A percentile compares a stretch with the other conserved stretches of the same genome.
Evolutionary conservation across 2,329 filamentous ascomycete genomes (phyloP).

Genomic region (Colletotrichum salicis): DNA sequence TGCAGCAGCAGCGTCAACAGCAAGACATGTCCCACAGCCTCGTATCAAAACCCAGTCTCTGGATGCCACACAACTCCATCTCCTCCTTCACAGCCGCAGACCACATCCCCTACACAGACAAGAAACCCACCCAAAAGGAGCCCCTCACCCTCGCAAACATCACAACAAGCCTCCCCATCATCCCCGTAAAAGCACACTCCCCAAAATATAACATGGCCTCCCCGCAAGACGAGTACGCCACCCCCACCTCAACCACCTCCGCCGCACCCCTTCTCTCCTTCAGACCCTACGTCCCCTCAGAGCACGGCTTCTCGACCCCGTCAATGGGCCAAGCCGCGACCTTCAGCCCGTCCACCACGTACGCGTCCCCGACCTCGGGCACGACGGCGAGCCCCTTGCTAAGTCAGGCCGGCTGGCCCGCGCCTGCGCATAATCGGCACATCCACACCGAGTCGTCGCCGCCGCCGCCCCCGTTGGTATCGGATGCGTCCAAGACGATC

Average conservation of each 20-base stretch:
- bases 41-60: constrained; percentile 21
- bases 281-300: constrained; percentile 43
- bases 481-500: constrained; percentile 6
- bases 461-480: not conserved
- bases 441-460: not conserved
- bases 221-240: constrained; percentile 37
- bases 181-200: constrained; percentile 29
- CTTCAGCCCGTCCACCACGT: constrained; percentile 23
- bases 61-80: constrained; percentile 36
- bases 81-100: constrained; percentile 7
- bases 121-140: constrained; percentile 11
- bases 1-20: constrained; percentile 31
- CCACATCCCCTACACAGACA: constrained; percentile 11
- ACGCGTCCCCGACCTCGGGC: constrained; percentile 27
- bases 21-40: not conserved
- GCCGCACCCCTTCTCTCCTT: constrained; percentile 48
- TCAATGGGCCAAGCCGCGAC: constrained; percentile 21
- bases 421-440: constrained; percentile 10
- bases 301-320: constrained; percentile 41
- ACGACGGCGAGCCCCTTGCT: constrained; percentile 35
- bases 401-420: constrained; percentile 32
- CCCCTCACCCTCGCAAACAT: constrained; percentile 22
- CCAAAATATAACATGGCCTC: constrained; percentile 27
- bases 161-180: constrained; percentile 24
- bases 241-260: constrained; percentile 48